Evolutionary conservation across 257 asterid genomes (phyloP).

Genomic region (Nicotiana attenuata): DNA sequence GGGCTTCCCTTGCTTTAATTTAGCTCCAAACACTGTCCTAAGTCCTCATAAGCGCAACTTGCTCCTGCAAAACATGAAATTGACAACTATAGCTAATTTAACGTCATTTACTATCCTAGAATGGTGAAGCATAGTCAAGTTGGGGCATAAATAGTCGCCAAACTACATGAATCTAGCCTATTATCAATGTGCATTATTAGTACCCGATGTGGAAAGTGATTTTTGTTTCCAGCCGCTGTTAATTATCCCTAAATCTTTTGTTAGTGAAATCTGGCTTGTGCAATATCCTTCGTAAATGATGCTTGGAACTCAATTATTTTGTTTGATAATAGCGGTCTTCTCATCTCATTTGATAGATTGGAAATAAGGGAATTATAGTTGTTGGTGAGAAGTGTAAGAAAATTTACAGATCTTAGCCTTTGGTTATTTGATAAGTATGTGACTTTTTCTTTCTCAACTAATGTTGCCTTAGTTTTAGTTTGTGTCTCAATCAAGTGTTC

Average conservation of each 20-base stretch:
- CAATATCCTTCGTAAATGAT: no score
- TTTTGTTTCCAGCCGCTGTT: not conserved
- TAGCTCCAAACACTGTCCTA: no score
- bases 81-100: no score
- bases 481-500: no score
- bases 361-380: slow-evolving; percentile 71
- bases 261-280: slow-evolving; percentile 3
- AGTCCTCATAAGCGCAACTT: no score
- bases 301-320: not conserved
- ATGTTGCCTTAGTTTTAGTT: not conserved
- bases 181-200: not conserved
- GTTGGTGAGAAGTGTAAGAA: slow-evolving; percentile 66
- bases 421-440: slow-evolving; percentile 82
- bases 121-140: no score
- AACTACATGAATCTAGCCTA: no score
- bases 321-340: not conserved
- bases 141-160: no score
- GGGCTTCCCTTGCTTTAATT: no score
- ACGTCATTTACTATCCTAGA: no score
- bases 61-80: no score
- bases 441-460: slow-evolving; percentile 6
- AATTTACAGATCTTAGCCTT: slow-evolving; percentile 72
- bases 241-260: not conserved
- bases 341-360: slow-evolving; percentile 49
- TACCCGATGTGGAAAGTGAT: not conserved